Evolutionary conservation across 345 rosid species (phyloP).

Genomic region (Eutrema heterophyllum): DNA sequence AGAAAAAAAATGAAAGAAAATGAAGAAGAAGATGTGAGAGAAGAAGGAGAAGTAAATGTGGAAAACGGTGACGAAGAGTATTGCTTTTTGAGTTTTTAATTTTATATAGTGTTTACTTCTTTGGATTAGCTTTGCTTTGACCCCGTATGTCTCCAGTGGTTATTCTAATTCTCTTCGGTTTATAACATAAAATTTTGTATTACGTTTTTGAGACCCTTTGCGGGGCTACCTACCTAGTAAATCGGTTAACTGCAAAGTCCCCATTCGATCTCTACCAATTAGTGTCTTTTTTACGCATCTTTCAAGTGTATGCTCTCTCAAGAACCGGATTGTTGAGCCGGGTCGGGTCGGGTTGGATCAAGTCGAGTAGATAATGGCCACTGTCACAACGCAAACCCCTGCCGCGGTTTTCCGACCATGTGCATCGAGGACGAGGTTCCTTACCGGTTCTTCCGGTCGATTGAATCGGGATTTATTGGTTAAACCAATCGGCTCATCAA

Average conservation of each 20-base stretch:
- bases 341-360: not conserved
- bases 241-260: not conserved
- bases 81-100: too few species aligned
- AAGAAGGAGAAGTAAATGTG: too few species aligned
- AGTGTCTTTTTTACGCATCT: not conserved
- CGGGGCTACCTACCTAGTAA: too few species aligned
- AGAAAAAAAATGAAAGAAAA: too few species aligned
- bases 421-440: constrained; percentile 49
- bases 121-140: too few species aligned
- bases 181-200: too few species aligned
- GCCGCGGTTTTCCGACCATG: constrained; percentile 67
- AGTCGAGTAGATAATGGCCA: constrained; percentile 44
- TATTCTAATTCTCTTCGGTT: too few species aligned
- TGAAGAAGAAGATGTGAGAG: too few species aligned
- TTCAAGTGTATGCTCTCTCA: constrained; percentile 1
- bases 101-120: too few species aligned
- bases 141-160: too few species aligned
- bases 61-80: too few species aligned
- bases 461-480: constrained; percentile 41
- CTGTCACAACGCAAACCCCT: constrained; percentile 77
- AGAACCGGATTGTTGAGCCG: not conserved
- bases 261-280: not conserved
- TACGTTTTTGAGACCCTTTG: too few species aligned
- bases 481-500: constrained; percentile 32
- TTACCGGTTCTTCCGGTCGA: constrained; percentile 50